These are phyloP conservation scores for Diplodia corticola DNA, from an alignment of 2,329 filamentous ascomycete genomes.

Conservation along the genomic window DNA sequence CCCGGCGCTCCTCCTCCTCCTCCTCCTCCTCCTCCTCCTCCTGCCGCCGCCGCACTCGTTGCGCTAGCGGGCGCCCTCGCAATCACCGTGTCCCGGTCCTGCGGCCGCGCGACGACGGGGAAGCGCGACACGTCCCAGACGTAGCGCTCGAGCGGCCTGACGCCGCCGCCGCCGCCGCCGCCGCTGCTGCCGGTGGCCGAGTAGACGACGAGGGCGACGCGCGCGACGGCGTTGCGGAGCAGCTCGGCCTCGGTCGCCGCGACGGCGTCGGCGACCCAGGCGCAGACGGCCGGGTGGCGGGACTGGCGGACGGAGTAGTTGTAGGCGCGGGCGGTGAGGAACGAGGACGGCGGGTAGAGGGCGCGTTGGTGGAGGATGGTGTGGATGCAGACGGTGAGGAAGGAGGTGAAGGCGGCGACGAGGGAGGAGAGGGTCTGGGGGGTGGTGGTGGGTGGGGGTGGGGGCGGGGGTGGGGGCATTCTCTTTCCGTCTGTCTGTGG, in stretches of 20 bases:
- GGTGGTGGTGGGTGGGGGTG: constrained; percentile 23
- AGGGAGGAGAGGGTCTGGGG: constrained; percentile 55
- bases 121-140: constrained; percentile 61
- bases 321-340: constrained; percentile 77
- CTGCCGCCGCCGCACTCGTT: background rate
- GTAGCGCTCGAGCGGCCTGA: constrained; percentile 57
- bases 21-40: background rate
- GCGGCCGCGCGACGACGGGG: constrained; percentile 46
- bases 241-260: constrained; percentile 71
- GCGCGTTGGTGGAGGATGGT: constrained; percentile 79
- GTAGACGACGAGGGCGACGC: constrained; percentile 59
- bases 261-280: constrained; percentile 81
- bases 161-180: too few relatives aligned
- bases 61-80: constrained; percentile 24
- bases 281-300: constrained; percentile 80
- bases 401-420: constrained; percentile 71
- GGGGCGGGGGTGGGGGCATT: background rate
- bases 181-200: too few relatives aligned
- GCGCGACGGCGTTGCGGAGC: constrained; percentile 54
- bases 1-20: constrained; percentile 30
- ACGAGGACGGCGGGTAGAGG: constrained; percentile 76
- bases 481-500: too few relatives aligned
- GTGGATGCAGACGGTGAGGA: constrained; percentile 81
- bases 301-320: constrained; percentile 83
- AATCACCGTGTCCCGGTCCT: constrained; percentile 54